These are phyloP conservation scores for Hypoxylon rubiginosum DNA, from an alignment of 2,329 filamentous ascomycete genomes.

Conservation along the genomic window DNA sequence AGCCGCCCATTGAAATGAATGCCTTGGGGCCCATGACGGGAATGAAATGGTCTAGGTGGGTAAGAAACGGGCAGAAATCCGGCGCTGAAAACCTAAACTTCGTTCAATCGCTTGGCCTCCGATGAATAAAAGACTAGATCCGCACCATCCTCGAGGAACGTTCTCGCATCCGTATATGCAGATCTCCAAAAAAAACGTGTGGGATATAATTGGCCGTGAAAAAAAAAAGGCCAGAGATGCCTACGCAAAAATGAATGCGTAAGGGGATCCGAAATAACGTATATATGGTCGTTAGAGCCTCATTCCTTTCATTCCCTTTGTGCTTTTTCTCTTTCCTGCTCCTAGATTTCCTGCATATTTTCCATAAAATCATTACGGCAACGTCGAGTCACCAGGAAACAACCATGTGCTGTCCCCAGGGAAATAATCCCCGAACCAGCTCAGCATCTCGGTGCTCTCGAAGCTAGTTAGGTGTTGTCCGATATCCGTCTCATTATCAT, in stretches of 20 bases:
- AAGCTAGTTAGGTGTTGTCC: conserved; percentile 53
- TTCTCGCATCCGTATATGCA: not conserved
- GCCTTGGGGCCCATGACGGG: conserved; percentile 10
- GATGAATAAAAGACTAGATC: conserved; percentile 2
- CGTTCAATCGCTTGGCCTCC: conserved; percentile 14
- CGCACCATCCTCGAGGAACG: conserved; percentile 6
- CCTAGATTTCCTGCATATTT: not conserved
- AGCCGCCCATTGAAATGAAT: conserved; percentile 17
- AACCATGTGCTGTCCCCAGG: conserved; percentile 51
- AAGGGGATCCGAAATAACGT: not conserved
- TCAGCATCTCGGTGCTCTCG: conserved; percentile 53
- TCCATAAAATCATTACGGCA: conserved; percentile 30
- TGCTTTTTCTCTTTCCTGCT: not conserved
- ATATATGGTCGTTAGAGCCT: not conserved
- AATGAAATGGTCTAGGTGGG: conserved; percentile 28
- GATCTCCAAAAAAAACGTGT: conserved; percentile 16
- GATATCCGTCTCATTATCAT: conserved; percentile 54
- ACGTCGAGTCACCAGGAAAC: conserved; percentile 46
- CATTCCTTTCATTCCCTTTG: not conserved
- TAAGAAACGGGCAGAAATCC: conserved; percentile 10
- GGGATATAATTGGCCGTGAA: conserved; percentile 20
- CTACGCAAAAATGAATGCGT: not conserved
- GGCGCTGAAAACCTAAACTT: conserved; percentile 16
- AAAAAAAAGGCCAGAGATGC: not conserved
- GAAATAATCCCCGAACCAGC: conserved; percentile 54